A percentile compares a stretch with the other conserved stretches of the same genome.
Evolutionary conservation across 2,329 filamentous ascomycete species (phyloP).

Genomic region (Emmonsiellopsis sp.): DNA sequence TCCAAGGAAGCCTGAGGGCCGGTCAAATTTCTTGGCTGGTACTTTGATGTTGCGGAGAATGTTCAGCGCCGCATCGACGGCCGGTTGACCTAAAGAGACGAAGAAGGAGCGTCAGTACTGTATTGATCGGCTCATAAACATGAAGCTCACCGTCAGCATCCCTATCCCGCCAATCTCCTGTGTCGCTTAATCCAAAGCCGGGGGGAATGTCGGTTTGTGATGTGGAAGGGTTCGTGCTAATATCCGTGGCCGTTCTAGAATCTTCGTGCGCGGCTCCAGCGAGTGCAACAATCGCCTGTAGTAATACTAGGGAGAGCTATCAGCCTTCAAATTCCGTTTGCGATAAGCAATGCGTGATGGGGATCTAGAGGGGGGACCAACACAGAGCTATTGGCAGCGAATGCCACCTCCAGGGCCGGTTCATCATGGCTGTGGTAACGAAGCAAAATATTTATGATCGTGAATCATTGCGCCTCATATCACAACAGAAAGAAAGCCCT

Average conservation of each 20-base stretch:
- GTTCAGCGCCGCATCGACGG: constrained; percentile 12
- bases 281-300: constrained; percentile 5
- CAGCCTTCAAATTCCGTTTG: background rate
- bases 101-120: background rate
- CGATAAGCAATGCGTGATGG: background rate
- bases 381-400: constrained; percentile 10
- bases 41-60: constrained; percentile 10
- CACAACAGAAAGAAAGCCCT: background rate
- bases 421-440: constrained; percentile 9
- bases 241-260: background rate
- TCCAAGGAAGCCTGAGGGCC: constrained; percentile 49
- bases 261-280: constrained; percentile 1
- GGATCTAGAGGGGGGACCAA: background rate
- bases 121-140: background rate
- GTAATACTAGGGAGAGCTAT: constrained; percentile 4
- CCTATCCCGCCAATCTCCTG: background rate
- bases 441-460: background rate
- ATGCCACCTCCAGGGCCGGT: constrained; percentile 12
- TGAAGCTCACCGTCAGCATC: background rate
- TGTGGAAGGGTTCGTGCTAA: background rate
- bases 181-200: constrained; percentile 2
- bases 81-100: constrained; percentile 10
- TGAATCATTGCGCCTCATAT: constrained; percentile 5
- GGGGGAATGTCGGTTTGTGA: background rate
- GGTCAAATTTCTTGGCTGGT: constrained; percentile 21